A percentile compares a stretch with the other conserved stretches of the same genome.
phyloP scores from a whole-genome alignment of 345 rosid species.

The Arabis hirsuta region DNA sequence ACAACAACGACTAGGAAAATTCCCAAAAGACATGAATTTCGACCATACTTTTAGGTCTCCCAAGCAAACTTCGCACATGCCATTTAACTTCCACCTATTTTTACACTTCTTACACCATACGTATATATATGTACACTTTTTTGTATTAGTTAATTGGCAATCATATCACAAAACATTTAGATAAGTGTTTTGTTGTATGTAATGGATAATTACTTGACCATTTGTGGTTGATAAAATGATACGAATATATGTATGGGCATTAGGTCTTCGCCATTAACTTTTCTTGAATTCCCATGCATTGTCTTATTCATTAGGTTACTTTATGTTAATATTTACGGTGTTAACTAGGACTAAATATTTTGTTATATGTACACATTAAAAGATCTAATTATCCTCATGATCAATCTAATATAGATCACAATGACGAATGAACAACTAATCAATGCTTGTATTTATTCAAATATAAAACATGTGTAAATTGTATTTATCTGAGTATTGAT shows the following conservation, averaged over 20 bases:
- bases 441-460: no score
- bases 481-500: no score
- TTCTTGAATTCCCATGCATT: conserved; percentile 20
- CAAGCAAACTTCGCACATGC: conserved; percentile 33
- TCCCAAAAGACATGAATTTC: conserved; percentile 30
- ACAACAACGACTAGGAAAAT: conserved; percentile 30
- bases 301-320: background rate
- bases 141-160: background rate
- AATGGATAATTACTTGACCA: background rate
- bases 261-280: background rate
- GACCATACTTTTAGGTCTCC: conserved; percentile 40
- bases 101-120: conserved; percentile 10
- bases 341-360: no score
- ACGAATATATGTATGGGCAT: conserved; percentile 17
- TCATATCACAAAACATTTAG: background rate
- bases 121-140: background rate
- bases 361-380: no score
- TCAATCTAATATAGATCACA: no score
- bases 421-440: no score
- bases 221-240: conserved; percentile 7
- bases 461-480: no score
- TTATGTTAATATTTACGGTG: no score
- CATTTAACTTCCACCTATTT: conserved; percentile 9
- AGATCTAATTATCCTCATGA: no score
- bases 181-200: background rate